Evolutionary conservation across 2,329 filamentous ascomycete species (phyloP), one percentile per base, ranked within the genome.

Genomic region (Fusarium coffeatum): DNA sequence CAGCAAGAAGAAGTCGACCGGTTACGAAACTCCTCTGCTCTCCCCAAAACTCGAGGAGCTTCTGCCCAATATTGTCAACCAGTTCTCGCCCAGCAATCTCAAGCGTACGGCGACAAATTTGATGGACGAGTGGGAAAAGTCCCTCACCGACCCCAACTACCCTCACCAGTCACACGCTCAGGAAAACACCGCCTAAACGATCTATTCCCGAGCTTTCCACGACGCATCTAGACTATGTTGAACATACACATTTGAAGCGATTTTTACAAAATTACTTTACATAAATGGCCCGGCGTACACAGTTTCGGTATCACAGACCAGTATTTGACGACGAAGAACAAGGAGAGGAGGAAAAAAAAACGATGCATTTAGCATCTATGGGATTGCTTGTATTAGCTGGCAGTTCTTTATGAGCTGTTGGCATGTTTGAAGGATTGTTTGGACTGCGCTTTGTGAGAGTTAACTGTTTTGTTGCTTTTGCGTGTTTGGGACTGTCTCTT

Each of bases 51-150:
- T 88, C 37, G 84, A 87, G 78, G 83, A 90, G 75, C 77, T 89
- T 61, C 78, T 92, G 28, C 93, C 93, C 82, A 90, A 90, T 50
- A 87, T 91, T 49, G 86, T 97, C 59, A 90, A 90, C 76, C 89
- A 90, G 69, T 81, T 94, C 43, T 87, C 89, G 11, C 92, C 94
- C 0, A 90, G 89, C 72, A 94, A 93, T 74, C 82, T 98, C 72
- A 93, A 93, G 77, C 88, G 89, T 40, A 95, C 93, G 1, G 93
- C 94, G n/a, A 92, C 90, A 37, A 92, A 91, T 67, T 85, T 97
- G 60, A 93, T 98, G 89, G 92, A 90, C 69, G 94, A 97, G 77
- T 97, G 93, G 93, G 95, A 98, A 82, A 93, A 89, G 79, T 81
- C 80, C 6, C 72, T 82, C 45, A 71, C 73, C 8, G 69, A 78